Evolutionary conservation across 2,329 filamentous ascomycete genomes (phyloP).

Genomic region (Hortaea werneckii): DNA sequence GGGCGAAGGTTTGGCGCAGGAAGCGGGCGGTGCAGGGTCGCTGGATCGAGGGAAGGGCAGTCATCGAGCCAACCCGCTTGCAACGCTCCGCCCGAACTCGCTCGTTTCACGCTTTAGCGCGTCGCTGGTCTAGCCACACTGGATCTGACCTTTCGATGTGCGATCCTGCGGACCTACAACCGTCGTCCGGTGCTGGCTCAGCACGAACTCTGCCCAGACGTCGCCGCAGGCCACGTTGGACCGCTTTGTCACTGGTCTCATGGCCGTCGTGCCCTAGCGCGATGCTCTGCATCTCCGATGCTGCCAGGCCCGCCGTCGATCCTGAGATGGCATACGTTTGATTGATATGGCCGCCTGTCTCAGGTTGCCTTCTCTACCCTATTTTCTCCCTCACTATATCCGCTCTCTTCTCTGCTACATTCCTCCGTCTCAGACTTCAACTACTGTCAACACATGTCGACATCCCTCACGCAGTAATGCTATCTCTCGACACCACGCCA

Average conservation of each 20-base stretch:
- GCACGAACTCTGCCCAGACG: background rate
- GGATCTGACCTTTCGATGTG: background rate
- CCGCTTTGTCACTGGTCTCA: background rate
- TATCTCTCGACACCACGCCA: slow-evolving; percentile 1
- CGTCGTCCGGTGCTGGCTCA: background rate
- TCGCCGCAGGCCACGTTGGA: background rate
- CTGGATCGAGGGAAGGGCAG: too few species aligned
- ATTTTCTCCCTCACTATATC: background rate
- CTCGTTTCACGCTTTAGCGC: too few species aligned
- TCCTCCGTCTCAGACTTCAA: background rate
- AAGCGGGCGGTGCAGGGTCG: too few species aligned
- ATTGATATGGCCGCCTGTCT: background rate
- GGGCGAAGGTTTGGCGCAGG: too few species aligned
- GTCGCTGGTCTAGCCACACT: too few species aligned
- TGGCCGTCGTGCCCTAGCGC: background rate
- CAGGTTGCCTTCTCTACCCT: background rate
- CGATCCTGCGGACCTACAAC: background rate
- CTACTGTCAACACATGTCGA: background rate
- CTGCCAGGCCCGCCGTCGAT: background rate
- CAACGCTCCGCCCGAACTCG: too few species aligned
- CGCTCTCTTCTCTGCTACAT: background rate
- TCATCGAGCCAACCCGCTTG: too few species aligned
- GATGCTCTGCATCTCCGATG: background rate
- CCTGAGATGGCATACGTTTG: background rate
- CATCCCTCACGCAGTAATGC: background rate